phyloP scores from a whole-genome alignment of 2,329 filamentous ascomycete species.

The Xylariaceae sp. region DNA sequence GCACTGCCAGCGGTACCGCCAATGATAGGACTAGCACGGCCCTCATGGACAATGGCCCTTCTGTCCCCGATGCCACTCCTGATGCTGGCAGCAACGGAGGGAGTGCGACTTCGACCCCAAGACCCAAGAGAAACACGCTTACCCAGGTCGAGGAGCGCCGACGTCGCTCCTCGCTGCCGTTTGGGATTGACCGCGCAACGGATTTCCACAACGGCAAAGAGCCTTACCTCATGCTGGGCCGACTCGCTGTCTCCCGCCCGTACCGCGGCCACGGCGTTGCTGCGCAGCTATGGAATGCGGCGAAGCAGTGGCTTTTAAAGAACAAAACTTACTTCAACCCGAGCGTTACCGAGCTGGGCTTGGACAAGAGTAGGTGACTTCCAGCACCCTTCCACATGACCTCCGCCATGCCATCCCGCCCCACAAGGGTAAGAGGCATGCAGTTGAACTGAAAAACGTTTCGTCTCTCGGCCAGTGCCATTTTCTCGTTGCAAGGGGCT shows the following conservation, averaged over 20 bases:
- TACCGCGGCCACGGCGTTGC: constrained; percentile 63
- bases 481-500: too few relatives aligned
- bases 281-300: constrained; percentile 59
- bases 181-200: constrained; percentile 39
- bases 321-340: constrained; percentile 54
- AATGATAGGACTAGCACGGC: too few relatives aligned
- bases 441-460: too few relatives aligned
- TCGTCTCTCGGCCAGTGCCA: too few relatives aligned
- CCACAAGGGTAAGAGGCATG: too few relatives aligned
- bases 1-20: too few relatives aligned
- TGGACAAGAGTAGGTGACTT: constrained; percentile 30
- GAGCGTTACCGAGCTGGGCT: constrained; percentile 39
- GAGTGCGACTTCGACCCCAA: too few relatives aligned
- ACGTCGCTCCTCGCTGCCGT: constrained; percentile 21
- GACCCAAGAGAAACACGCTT: too few relatives aligned
- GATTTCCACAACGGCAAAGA: constrained; percentile 57
- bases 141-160: constrained; percentile 20
- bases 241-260: constrained; percentile 63
- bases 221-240: constrained; percentile 76
- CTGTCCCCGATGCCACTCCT: too few relatives aligned
- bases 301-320: constrained; percentile 59
- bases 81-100: background rate
- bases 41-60: too few relatives aligned
- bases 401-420: too few relatives aligned
- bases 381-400: background rate